Evolutionary conservation across 2,329 filamentous ascomycete species (phyloP).

Genomic region (Daldinia sp.): DNA sequence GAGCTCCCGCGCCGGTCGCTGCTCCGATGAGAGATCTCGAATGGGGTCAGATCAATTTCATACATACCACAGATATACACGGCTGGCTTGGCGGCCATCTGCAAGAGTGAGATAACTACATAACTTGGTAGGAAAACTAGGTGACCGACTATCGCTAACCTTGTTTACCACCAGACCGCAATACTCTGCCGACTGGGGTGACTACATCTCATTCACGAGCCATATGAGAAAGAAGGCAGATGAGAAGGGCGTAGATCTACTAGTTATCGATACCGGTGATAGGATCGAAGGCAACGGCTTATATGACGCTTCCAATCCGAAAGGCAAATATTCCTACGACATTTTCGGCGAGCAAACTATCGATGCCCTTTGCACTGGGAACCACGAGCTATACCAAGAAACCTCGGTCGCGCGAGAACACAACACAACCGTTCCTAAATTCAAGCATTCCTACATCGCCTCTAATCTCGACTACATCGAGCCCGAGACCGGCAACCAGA

Average conservation of each 20-base stretch:
- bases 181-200: constrained; percentile 97
- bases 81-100: constrained; percentile 96
- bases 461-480: constrained; percentile 93
- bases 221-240: constrained; percentile 86
- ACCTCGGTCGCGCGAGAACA: constrained; percentile 84
- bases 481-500: constrained; percentile 74
- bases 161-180: constrained; percentile 69
- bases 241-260: constrained; percentile 80
- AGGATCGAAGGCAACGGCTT: constrained; percentile 94
- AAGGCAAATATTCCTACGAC: constrained; percentile 88
- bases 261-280: constrained; percentile 97
- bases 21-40: constrained; percentile 85
- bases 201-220: constrained; percentile 92
- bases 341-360: constrained; percentile 86
- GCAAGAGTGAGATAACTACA: constrained; percentile 75
- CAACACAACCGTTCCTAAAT: constrained; percentile 83
- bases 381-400: constrained; percentile 92
- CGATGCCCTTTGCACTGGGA: constrained; percentile 88
- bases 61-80: constrained; percentile 97
- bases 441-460: constrained; percentile 82
- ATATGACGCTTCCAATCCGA: constrained; percentile 89
- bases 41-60: constrained; percentile 95
- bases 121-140: background rate
- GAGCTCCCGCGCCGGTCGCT: constrained; percentile 79
- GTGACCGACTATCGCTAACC: constrained; percentile 12